These are phyloP conservation scores for Collybia mongolica DNA, from an alignment of 768 basidiomycete species.

Conservation along the genomic window DNA sequence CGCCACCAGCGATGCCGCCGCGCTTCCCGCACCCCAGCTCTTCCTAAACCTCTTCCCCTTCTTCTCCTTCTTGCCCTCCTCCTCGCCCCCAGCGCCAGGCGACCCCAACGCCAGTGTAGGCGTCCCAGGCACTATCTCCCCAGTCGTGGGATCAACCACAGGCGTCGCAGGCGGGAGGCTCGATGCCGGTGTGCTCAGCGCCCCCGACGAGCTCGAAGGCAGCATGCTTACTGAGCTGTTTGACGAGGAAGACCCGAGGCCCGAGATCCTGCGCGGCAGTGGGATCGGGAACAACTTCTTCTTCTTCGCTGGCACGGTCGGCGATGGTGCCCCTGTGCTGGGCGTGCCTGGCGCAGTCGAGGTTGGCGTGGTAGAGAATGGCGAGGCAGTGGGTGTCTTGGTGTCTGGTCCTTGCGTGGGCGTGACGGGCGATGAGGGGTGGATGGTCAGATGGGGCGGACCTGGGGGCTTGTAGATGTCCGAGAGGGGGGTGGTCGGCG, in stretches of 20 bases:
- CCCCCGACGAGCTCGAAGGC: neutral
- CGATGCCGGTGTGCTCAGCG: neutral
- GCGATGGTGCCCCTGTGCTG: neutral
- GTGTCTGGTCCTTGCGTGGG: neutral
- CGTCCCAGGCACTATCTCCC: conserved; percentile 3
- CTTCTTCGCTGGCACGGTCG: neutral
- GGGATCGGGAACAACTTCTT: conserved; percentile 5
- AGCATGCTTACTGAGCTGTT: neutral
- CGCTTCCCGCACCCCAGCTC: conserved; percentile 1
- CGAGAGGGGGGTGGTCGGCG: neutral
- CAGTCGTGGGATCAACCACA: conserved; percentile 3
- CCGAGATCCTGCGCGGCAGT: conserved; percentile 6
- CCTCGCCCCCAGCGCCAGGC: conserved; percentile 5
- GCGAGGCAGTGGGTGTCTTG: conserved; percentile 1
- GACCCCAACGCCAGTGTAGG: conserved; percentile 6
- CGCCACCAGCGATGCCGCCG: neutral
- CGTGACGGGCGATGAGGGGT: neutral
- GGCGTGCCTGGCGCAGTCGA: neutral
- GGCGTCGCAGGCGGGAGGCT: neutral
- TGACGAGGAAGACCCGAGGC: neutral
- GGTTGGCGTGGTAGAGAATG: neutral
- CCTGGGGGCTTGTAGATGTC: neutral
- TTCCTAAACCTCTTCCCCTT: neutral
- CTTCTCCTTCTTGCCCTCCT: neutral
- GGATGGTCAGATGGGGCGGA: conserved; percentile 1